Percentiles rank a stretch among this genome's conserved stretches.
Conservation (phyloP, 768 basidiomycete genomes). For the Suillus clintonianus region DNA sequence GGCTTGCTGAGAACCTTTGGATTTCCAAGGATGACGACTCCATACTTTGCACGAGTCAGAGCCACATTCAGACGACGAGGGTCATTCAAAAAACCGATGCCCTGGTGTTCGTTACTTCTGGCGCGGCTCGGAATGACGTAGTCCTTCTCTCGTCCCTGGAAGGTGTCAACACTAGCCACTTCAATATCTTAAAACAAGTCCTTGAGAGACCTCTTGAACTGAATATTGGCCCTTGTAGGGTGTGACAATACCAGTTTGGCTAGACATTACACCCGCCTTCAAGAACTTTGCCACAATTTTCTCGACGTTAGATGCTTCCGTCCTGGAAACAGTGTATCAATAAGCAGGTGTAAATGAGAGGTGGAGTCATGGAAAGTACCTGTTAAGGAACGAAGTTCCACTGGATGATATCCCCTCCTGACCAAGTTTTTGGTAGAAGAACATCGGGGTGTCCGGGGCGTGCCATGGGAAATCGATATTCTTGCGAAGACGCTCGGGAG, state of each 20-base stretch:
- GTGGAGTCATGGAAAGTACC: conserved; percentile 42
- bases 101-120: conserved; percentile 98
- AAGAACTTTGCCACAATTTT: conserved; percentile 99
- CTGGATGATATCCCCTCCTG: conserved; percentile 98
- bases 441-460: conserved; percentile 96
- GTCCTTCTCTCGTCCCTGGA: conserved; percentile 99
- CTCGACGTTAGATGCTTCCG: conserved; percentile 98
- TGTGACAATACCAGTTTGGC: conserved; percentile 96
- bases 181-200: conserved; percentile 99
- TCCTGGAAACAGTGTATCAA: conserved; percentile 54
- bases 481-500: too few species aligned
- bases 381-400: too few species aligned
- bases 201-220: conserved; percentile 98
- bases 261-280: conserved; percentile 95
- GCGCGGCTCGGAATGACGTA: conserved; percentile 99
- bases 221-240: conserved; percentile 99
- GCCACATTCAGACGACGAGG: conserved; percentile 96
- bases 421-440: conserved; percentile 99
- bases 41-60: conserved; percentile 95
- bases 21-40: conserved; percentile 99
- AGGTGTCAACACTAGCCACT: conserved; percentile 97
- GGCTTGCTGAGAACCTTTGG: conserved; percentile 99
- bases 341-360: conserved; percentile 6
- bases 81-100: conserved; percentile 98
- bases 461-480: conserved; percentile 99